Percentiles rank a stretch among this genome's conserved stretches.
Conservation (phyloP, 108 stramenopile species). For the Stephanodiscus minutulus region DNA sequence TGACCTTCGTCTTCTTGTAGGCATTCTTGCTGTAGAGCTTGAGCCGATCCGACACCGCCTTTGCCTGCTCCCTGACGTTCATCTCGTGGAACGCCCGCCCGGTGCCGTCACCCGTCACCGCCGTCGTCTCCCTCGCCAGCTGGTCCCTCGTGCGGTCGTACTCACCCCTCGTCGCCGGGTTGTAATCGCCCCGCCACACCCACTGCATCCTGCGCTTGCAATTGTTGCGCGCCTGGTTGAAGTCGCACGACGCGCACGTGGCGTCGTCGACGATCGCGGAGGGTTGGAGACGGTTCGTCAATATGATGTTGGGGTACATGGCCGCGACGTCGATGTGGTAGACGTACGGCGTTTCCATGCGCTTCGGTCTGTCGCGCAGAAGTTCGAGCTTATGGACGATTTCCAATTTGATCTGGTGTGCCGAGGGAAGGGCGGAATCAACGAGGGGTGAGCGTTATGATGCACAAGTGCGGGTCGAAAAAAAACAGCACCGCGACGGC, state of each 20-base stretch:
- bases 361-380: constrained; percentile 91
- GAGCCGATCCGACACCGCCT: constrained; percentile 74
- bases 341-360: constrained; percentile 92
- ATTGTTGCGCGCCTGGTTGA: constrained; percentile 90
- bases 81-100: constrained; percentile 80
- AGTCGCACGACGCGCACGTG: constrained; percentile 97
- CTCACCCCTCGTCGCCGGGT: constrained; percentile 85
- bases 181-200: constrained; percentile 98
- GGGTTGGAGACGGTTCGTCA: constrained; percentile 98
- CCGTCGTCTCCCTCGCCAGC: constrained; percentile 68
- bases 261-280: constrained; percentile 95
- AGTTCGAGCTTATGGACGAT: constrained; percentile 94
- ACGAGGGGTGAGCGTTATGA: neutral
- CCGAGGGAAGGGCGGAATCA: neutral
- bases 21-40: constrained; percentile 95
- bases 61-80: constrained; percentile 81
- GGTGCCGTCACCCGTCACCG: constrained; percentile 57
- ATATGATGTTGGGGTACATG: constrained; percentile 99
- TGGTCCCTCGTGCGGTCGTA: constrained; percentile 90
- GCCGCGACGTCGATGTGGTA: constrained; percentile 99
- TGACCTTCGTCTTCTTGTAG: constrained; percentile 96
- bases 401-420: constrained; percentile 26
- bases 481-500: too few relatives aligned
- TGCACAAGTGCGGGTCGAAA: too few relatives aligned
- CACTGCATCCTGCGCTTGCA: constrained; percentile 98